Conservation (phyloP, 129 eudicot genomes). For the Rutidosis leptorrhynchoides region DNA sequence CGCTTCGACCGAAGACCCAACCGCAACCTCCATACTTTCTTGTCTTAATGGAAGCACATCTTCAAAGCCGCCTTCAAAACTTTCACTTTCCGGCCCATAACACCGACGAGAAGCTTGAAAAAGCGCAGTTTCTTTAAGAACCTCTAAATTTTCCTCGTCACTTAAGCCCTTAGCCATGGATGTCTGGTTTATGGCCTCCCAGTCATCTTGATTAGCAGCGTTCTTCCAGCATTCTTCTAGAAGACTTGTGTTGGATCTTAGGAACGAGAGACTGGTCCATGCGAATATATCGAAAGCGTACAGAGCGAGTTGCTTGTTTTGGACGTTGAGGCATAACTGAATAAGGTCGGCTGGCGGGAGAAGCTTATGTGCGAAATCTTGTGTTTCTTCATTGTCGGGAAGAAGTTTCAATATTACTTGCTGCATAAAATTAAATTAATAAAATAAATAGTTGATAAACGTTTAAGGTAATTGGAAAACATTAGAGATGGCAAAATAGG, state of each 20-base stretch:
- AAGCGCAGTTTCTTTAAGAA: conserved; percentile 61
- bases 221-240: conserved; percentile 97
- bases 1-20: conserved; percentile 62
- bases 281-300: conserved; percentile 74
- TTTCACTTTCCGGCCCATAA: conserved; percentile 67
- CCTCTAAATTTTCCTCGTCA: conserved; percentile 57
- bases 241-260: conserved; percentile 56
- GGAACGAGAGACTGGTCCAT: conserved; percentile 72
- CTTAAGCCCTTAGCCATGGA: conserved; percentile 72
- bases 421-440: conserved; percentile 34
- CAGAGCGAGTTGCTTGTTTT: conserved; percentile 49
- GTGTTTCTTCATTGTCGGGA: conserved; percentile 51
- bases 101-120: conserved; percentile 80
- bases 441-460: conserved; percentile 14
- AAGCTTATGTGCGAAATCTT: conserved; percentile 48
- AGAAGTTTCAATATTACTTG: conserved; percentile 58
- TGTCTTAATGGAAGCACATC: conserved; percentile 74
- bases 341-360: conserved; percentile 78
- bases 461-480: neutral
- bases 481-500: conserved; percentile 4
- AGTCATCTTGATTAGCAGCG: conserved; percentile 81
- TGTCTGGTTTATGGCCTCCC: conserved; percentile 61
- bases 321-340: conserved; percentile 55
- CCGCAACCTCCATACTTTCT: conserved; percentile 36
- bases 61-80: conserved; percentile 63